These are phyloP conservation scores for Saturnispora ahearnii DNA, from an alignment of 805 yeast genomes.

Conservation along the genomic window DNA sequence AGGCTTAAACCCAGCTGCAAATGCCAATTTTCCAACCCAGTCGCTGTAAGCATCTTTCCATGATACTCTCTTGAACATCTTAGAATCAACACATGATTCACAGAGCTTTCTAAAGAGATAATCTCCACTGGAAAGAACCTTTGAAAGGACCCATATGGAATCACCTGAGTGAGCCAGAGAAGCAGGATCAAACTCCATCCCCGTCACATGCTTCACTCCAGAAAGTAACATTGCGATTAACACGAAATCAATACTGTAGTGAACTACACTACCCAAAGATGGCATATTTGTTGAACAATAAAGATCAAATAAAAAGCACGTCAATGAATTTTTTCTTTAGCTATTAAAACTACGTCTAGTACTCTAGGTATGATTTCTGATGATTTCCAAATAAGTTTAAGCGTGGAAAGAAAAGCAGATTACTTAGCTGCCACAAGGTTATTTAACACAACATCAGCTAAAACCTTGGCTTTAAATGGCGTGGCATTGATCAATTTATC, in stretches of 20 bases:
- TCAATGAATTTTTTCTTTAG: too few species aligned
- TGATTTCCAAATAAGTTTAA: background rate
- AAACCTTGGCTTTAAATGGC: conserved; percentile 60
- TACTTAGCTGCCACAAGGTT: conserved; percentile 37
- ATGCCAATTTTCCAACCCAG: conserved; percentile 6
- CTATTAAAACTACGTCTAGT: background rate
- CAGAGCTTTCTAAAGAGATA: conserved; percentile 42
- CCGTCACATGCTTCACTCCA: conserved; percentile 78
- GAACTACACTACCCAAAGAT: conserved; percentile 51
- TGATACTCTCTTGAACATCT: conserved; percentile 36
- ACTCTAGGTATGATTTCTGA: background rate
- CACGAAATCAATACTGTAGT: conserved; percentile 68
- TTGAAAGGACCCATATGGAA: conserved; percentile 33
- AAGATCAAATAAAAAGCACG: too few species aligned
- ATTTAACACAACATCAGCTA: conserved; percentile 44
- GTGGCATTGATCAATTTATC: conserved; percentile 63
- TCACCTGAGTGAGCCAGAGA: conserved; percentile 37
- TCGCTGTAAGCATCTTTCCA: conserved; percentile 19
- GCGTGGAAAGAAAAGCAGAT: conserved; percentile 45
- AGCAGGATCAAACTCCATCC: conserved; percentile 35
- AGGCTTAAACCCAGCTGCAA: conserved; percentile 1
- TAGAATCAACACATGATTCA: conserved; percentile 36
- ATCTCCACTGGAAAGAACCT: conserved; percentile 55
- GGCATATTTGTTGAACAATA: background rate
- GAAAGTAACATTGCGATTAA: conserved; percentile 76